A percentile compares a stretch with the other conserved stretches of the same genome.
Conservation (phyloP, 2,329 filamentous ascomycete species). For the Aspergillus quadricinctus region DNA sequence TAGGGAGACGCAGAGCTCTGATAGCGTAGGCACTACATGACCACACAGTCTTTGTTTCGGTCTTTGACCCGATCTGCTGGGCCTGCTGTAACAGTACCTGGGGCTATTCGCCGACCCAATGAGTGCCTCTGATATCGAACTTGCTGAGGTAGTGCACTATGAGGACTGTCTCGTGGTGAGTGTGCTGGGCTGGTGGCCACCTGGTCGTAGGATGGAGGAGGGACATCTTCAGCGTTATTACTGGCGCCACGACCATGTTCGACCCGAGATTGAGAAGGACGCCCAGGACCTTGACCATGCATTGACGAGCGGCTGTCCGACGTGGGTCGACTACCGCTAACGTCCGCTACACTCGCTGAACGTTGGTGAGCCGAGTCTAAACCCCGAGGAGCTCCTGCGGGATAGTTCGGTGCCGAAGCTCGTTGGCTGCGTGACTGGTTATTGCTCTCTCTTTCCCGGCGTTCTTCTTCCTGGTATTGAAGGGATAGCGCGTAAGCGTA, state of each 20-base stretch:
- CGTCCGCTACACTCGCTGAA: constrained; percentile 20
- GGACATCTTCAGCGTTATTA: constrained; percentile 47
- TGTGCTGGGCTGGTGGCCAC: constrained; percentile 56
- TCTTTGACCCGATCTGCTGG: constrained; percentile 20
- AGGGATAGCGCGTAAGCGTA: constrained; percentile 86
- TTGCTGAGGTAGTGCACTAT: constrained; percentile 20
- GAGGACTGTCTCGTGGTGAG: constrained; percentile 37
- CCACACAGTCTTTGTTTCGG: constrained; percentile 41
- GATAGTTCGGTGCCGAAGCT: constrained; percentile 17
- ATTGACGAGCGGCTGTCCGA: constrained; percentile 21
- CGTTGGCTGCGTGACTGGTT: constrained; percentile 26
- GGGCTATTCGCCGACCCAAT: constrained; percentile 12
- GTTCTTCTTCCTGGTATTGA: constrained; percentile 90
- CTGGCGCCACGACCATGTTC: constrained; percentile 30
- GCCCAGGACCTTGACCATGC: constrained; percentile 15
- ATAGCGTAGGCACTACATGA: constrained; percentile 32
- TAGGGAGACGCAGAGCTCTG: background rate
- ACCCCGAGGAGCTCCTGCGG: constrained; percentile 13
- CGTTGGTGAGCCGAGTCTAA: constrained; percentile 7
- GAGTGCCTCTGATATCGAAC: constrained; percentile 18
- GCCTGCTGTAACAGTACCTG: constrained; percentile 9
- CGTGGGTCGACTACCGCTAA: constrained; percentile 8
- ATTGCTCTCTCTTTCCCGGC: constrained; percentile 53
- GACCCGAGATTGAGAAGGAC: constrained; percentile 11
- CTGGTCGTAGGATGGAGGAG: constrained; percentile 64